These are phyloP conservation scores for Thermothelomyces thermophilus DNA, from an alignment of 2,329 filamentous ascomycete species.

Conservation along the genomic window DNA sequence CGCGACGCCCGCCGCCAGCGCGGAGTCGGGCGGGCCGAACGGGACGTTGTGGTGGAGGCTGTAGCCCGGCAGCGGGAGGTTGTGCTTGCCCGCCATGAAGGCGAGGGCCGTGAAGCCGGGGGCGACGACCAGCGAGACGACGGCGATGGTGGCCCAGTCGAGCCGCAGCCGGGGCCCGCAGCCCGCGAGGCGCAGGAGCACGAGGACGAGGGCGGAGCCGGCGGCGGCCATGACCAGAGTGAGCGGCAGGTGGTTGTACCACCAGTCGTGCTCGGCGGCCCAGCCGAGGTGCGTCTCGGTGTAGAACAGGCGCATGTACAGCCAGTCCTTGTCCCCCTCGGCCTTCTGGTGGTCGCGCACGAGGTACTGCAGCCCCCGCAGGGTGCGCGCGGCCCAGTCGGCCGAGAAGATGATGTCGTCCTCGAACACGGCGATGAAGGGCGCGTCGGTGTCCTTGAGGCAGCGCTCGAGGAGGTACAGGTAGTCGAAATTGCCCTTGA, in stretches of 20 bases:
- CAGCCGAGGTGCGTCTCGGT: constrained; percentile 16
- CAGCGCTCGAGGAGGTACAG: constrained; percentile 16
- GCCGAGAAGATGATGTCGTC: constrained; percentile 17
- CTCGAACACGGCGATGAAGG: constrained; percentile 17
- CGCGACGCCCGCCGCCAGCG: constrained; percentile 8
- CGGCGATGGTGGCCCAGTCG: constrained; percentile 13
- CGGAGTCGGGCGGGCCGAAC: not conserved
- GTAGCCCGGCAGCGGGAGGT: constrained; percentile 15
- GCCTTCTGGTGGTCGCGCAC: constrained; percentile 1
- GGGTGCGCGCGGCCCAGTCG: constrained; percentile 16
- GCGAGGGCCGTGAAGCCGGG: constrained; percentile 12
- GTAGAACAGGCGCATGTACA: constrained; percentile 39
- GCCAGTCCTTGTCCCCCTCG: constrained; percentile 10
- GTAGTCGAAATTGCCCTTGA: constrained; percentile 18
- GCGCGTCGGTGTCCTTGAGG: constrained; percentile 13
- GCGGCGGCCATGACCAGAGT: constrained; percentile 7
- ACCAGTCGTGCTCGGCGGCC: constrained; percentile 12
- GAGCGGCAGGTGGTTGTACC: constrained; percentile 13
- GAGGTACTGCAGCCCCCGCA: constrained; percentile 16
- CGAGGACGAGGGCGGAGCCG: constrained; percentile 2
- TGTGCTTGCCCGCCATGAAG: constrained; percentile 20
- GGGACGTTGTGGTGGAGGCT: constrained; percentile 3
- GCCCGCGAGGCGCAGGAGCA: not conserved
- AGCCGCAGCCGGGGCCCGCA: constrained; percentile 8
- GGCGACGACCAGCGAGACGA: constrained; percentile 13